These are phyloP conservation scores for Ganoderma sinense DNA, from an alignment of 1,284 basidiomycete genomes.

Conservation along the genomic window DNA sequence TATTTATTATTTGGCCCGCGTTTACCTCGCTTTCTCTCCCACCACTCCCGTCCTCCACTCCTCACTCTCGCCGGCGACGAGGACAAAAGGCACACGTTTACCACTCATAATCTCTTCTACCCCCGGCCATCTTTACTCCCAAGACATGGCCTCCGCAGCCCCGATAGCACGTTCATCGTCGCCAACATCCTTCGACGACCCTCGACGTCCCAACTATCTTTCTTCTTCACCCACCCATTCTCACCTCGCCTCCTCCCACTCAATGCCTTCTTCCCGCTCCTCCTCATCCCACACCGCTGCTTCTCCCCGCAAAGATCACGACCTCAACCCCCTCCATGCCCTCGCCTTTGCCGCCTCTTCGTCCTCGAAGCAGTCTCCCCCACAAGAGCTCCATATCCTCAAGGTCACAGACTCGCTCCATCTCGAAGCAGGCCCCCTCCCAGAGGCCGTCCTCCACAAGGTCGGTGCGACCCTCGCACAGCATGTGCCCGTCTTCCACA, in stretches of 20 bases:
- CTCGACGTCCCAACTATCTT: slow-evolving; percentile 31
- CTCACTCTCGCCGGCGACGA: slow-evolving; percentile 26
- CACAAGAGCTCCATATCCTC: slow-evolving; percentile 60
- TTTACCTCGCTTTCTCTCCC: background rate
- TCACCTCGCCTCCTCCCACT: slow-evolving; percentile 34
- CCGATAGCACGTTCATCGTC: slow-evolving; percentile 35
- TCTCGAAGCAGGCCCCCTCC: slow-evolving; percentile 47
- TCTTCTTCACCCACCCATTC: slow-evolving; percentile 34
- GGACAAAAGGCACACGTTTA: slow-evolving; percentile 5
- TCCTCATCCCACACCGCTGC: slow-evolving; percentile 45
- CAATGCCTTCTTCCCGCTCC: slow-evolving; percentile 39
- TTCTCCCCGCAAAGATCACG: slow-evolving; percentile 25
- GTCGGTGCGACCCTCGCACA: slow-evolving; percentile 46
- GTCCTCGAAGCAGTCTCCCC: slow-evolving; percentile 23
- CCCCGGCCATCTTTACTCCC: background rate
- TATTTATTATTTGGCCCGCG: too few species aligned
- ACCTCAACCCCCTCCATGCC: slow-evolving; percentile 44
- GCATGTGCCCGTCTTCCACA: slow-evolving; percentile 38
- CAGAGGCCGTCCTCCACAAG: slow-evolving; percentile 48
- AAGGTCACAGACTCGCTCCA: slow-evolving; percentile 56
- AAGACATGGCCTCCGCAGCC: slow-evolving; percentile 31
- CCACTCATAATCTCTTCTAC: background rate
- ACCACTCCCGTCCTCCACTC: slow-evolving; percentile 9
- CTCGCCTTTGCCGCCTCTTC: slow-evolving; percentile 32
- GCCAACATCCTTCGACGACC: slow-evolving; percentile 34